Evolutionary conservation across 805 yeast genomes (phyloP).

Genomic region (Peterozyma xylosa): DNA sequence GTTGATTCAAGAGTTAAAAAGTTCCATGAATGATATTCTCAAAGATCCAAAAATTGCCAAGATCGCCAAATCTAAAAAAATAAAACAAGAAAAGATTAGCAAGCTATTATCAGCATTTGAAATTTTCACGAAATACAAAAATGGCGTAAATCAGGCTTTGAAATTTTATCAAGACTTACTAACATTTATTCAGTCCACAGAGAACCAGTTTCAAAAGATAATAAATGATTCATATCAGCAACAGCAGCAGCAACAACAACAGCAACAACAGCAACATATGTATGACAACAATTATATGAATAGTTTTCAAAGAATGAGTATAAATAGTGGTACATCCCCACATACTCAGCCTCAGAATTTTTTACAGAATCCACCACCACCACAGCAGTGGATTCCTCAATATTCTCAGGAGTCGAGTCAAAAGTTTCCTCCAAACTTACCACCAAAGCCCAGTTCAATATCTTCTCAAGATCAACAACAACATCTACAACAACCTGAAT

Average conservation of each 20-base stretch:
- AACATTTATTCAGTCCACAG: slow-evolving; percentile 22
- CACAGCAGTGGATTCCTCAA: background rate
- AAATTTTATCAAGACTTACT: slow-evolving; percentile 53
- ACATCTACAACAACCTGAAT: slow-evolving; percentile 13
- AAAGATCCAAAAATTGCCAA: slow-evolving; percentile 35
- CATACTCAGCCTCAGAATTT: background rate
- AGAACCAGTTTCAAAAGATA: slow-evolving; percentile 21
- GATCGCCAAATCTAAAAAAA: slow-evolving; percentile 29
- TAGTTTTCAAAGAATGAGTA: background rate
- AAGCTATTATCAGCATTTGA: slow-evolving; percentile 42
- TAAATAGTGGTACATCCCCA: background rate
- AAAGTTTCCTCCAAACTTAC: background rate
- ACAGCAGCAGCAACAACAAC: slow-evolving; percentile 6
- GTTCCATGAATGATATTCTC: slow-evolving; percentile 34
- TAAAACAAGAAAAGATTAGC: slow-evolving; percentile 28
- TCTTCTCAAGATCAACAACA: slow-evolving; percentile 15
- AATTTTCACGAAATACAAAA: slow-evolving; percentile 46
- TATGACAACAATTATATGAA: background rate
- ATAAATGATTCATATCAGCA: slow-evolving; percentile 16
- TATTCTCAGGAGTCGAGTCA: background rate
- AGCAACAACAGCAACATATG: slow-evolving; percentile 5
- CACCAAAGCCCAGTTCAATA: slow-evolving; percentile 9
- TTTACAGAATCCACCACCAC: background rate
- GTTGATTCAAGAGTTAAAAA: slow-evolving; percentile 34
- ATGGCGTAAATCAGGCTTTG: slow-evolving; percentile 55